These are phyloP conservation scores for Neonothopanus nambi DNA, from an alignment of 1,284 basidiomycete species.

Conservation along the genomic window DNA sequence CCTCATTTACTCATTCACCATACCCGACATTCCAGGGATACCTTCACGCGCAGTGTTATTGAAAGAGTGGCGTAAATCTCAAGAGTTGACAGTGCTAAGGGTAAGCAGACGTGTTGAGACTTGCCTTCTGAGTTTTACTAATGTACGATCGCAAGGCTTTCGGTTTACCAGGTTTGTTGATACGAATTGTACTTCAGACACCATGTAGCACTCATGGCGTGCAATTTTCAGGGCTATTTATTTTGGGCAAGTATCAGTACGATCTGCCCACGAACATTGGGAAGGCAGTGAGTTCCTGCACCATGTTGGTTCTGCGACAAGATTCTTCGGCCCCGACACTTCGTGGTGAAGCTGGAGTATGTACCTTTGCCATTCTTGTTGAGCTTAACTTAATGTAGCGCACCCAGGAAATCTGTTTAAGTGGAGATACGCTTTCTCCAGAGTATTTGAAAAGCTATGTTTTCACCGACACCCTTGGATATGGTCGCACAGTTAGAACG, in stretches of 20 bases:
- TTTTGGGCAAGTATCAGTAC: neutral
- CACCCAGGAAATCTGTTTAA: slow-evolving; percentile 3
- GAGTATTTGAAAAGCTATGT: neutral
- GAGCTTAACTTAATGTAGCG: neutral
- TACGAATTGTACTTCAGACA: no score
- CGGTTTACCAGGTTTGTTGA: slow-evolving; percentile 5
- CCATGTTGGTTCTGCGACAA: neutral
- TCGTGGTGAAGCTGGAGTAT: slow-evolving; percentile 13
- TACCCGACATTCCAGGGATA: neutral
- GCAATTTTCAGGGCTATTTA: neutral
- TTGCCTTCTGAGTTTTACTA: neutral
- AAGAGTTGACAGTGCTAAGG: neutral
- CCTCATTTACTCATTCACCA: neutral
- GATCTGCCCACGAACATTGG: slow-evolving; percentile 1
- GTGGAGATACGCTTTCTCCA: neutral
- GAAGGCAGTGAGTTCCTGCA: neutral
- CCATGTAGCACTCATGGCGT: neutral
- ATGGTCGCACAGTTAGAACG: neutral
- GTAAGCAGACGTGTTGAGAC: neutral
- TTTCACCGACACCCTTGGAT: neutral
- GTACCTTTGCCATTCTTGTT: neutral
- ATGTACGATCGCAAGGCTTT: neutral
- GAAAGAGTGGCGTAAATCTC: neutral
- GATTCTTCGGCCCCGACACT: neutral
- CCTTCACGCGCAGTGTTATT: neutral